Evolutionary conservation across 208 protist genomes (phyloP), one percentile per base, ranked within the genome.

Genomic region (Wallacemonas sp.): DNA sequence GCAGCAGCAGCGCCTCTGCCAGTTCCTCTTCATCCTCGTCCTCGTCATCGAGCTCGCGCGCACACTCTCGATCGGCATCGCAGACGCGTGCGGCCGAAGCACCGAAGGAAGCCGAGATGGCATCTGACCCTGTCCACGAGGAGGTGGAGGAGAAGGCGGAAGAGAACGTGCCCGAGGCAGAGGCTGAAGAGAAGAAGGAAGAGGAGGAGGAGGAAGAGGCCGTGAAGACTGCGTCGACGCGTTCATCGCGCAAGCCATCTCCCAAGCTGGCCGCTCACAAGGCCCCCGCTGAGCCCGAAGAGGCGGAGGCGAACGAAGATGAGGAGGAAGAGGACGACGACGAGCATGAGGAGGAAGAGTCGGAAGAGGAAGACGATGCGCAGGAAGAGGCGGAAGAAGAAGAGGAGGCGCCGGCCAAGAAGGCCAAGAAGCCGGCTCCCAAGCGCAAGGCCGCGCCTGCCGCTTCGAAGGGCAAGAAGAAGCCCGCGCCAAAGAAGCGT

Each of bases 401-500:
- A 58, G 62, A 74, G 12, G 61, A 38, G 17, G n/a, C 41, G 24
- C n/a, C 68, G 4, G 41, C 49, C 43, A 52, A 69, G 47, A 43
- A 58, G 34, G 52, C n/a, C 14, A 70, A 73, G 66, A 76, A 80
- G 56, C 72, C 65, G 36, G 61, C 36, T 0, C 70, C 58, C 27
- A 62, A 72, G 71, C 32, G 33, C 32, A 77, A 58, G 61, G 39
- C 49, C 38, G 44, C 39, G n/a, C 48, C 32, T 30, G 27, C 44
- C 32, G n/a, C 36, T 26, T 52, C 46, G 41, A 69, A 43, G 58
- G 26, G 30, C 2, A 46, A 62, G 36, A 70, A 55, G 55, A 61
- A 39, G 57, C 47, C 39, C 23, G 68, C 38, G 29, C 33, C 60
- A 30, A 61, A 39, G 61, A 85, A 85, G 54, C 79, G 74, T 2